phyloP scores from a whole-genome alignment of 164 flowering plant species.

The Litsea cubeba region DNA sequence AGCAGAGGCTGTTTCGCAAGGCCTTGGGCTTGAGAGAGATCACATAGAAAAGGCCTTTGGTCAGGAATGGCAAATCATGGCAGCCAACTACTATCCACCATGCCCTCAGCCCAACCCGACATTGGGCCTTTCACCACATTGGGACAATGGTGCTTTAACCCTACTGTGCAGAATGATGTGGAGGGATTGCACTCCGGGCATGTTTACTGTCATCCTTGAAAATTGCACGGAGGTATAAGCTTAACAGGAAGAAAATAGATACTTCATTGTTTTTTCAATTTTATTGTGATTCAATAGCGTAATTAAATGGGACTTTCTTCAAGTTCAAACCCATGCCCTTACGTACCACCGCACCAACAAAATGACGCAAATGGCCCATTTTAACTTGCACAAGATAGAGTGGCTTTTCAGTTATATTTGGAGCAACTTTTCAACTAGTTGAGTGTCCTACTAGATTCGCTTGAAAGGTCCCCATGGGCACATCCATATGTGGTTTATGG shows the following conservation, averaged over 20 bases:
- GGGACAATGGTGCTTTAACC: constrained; percentile 28
- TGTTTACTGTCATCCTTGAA: constrained; percentile 23
- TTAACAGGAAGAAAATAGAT: neutral
- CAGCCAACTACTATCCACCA: constrained; percentile 25
- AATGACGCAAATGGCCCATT: neutral
- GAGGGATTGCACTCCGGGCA: constrained; percentile 23
- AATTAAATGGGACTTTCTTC: neutral
- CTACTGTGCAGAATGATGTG: constrained; percentile 24
- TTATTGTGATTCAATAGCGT: neutral
- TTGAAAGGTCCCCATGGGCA: no score
- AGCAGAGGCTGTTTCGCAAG: constrained; percentile 18
- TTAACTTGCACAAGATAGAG: neutral
- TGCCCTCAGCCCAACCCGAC: constrained; percentile 26
- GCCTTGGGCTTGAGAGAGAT: constrained; percentile 20
- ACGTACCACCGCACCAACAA: neutral
- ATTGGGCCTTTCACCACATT: constrained; percentile 26
- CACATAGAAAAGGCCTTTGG: constrained; percentile 21
- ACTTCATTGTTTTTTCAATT: no score
- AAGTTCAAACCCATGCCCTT: neutral
- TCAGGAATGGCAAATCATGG: constrained; percentile 22
- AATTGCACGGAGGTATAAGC: constrained; percentile 27
- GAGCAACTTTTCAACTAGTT: neutral
- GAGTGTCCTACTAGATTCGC: no score
- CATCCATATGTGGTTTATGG: no score
- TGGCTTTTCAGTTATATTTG: neutral